A percentile compares a stretch with the other conserved stretches of the same genome.
phyloP scores from a whole-genome alignment of 106 monocot genomes.

The Dendrobium huoshanense region DNA sequence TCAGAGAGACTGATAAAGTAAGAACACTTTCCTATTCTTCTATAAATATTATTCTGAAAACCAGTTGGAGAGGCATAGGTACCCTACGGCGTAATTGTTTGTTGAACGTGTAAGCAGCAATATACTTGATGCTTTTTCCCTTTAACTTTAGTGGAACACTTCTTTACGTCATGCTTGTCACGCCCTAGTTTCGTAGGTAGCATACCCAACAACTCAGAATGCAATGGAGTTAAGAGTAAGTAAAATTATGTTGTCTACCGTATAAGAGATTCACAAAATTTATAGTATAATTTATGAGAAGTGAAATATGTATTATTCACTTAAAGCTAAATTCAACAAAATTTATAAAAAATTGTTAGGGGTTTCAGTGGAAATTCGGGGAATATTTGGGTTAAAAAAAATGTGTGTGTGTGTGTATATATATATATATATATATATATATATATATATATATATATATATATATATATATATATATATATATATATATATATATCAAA shows the following conservation, averaged over 20 bases:
- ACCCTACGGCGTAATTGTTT: background rate
- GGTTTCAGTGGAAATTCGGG: too few species aligned
- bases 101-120: background rate
- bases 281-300: background rate
- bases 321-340: background rate
- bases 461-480: too few species aligned
- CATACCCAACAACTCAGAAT: background rate
- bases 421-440: too few species aligned
- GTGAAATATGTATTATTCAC: background rate
- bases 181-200: background rate
- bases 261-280: background rate
- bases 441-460: too few species aligned
- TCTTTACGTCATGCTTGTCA: background rate
- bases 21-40: background rate
- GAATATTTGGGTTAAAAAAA: too few species aligned
- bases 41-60: background rate
- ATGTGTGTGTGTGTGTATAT: too few species aligned
- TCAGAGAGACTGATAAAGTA: conserved; percentile 79
- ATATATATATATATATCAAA: too few species aligned
- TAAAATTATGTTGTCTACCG: background rate
- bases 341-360: background rate
- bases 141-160: background rate
- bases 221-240: background rate
- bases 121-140: background rate
- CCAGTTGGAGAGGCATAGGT: background rate